These are phyloP conservation scores for Phlebiopsis flavidoalba DNA, from an alignment of 768 basidiomycete species.

Conservation along the genomic window DNA sequence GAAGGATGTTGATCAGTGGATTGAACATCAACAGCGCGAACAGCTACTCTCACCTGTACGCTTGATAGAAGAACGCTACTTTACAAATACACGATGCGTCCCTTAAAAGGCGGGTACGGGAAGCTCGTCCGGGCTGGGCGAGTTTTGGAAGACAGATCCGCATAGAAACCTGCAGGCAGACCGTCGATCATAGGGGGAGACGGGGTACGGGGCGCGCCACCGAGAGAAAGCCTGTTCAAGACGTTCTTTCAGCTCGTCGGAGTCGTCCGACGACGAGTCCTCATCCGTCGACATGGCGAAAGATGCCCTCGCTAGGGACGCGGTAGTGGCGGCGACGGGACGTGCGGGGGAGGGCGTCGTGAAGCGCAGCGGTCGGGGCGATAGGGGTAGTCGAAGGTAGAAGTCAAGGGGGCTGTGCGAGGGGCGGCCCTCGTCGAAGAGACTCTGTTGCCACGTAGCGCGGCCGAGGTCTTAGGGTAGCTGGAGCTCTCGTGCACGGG, in stretches of 20 bases:
- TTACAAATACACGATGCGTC: constrained; percentile 30
- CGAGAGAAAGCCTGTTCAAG: constrained; percentile 22
- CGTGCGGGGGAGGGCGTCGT: constrained; percentile 35
- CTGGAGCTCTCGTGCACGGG: constrained; percentile 41
- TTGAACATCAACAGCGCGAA: constrained; percentile 8
- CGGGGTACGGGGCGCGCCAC: constrained; percentile 9
- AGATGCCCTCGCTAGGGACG: constrained; percentile 70
- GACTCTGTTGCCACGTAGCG: constrained; percentile 27
- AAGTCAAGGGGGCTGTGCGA: constrained; percentile 46
- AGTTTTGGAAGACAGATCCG: constrained; percentile 82
- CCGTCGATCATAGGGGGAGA: constrained; percentile 18
- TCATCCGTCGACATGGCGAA: constrained; percentile 71
- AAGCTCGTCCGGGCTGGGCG: constrained; percentile 77
- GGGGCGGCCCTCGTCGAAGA: constrained; percentile 34
- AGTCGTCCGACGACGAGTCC: constrained; percentile 41
- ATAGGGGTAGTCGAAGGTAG: constrained; percentile 38
- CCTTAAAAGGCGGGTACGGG: constrained; percentile 58
- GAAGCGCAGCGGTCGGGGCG: constrained; percentile 16
- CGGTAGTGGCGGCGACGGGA: constrained; percentile 44
- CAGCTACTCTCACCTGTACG: constrained; percentile 34
- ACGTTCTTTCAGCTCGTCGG: constrained; percentile 31
- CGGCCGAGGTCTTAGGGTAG: constrained; percentile 11
- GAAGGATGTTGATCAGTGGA: neutral
- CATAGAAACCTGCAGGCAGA: constrained; percentile 53
- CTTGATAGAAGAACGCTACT: constrained; percentile 24